Evolutionary conservation across 352 stramenopile genomes (phyloP).

Genomic region (Phytophthora podocarpi): DNA sequence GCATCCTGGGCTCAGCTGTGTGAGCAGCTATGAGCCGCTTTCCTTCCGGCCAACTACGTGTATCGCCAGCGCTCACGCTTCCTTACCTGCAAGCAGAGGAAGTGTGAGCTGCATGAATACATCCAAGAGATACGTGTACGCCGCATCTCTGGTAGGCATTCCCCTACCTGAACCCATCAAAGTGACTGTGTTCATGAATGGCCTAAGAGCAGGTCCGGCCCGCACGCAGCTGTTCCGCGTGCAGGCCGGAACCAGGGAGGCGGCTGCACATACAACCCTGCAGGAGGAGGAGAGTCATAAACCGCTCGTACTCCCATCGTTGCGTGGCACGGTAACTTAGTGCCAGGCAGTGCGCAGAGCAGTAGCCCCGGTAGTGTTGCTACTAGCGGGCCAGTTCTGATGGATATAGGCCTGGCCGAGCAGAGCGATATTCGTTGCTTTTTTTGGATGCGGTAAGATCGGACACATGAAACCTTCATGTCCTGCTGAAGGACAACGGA

Average conservation of each 20-base stretch:
- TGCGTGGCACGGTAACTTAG: not conserved
- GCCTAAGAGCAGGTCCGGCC: not conserved
- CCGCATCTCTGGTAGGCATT: not conserved
- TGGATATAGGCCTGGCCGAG: not conserved
- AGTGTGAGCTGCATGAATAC: slow-evolving; percentile 14
- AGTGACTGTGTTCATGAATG: not conserved
- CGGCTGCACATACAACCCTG: not conserved
- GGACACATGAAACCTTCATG: no score
- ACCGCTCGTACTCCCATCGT: not conserved
- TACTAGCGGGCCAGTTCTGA: not conserved
- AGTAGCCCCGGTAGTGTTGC: not conserved
- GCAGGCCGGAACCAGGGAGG: not conserved
- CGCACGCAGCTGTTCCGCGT: not conserved
- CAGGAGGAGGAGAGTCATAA: not conserved
- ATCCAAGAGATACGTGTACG: not conserved
- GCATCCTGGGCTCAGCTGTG: slow-evolving; percentile 1
- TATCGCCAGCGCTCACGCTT: slow-evolving; percentile 30
- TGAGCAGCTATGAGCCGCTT: slow-evolving; percentile 6
- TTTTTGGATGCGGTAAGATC: not conserved
- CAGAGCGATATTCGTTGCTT: not conserved
- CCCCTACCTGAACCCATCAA: slow-evolving; percentile 1
- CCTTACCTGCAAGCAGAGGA: slow-evolving; percentile 24
- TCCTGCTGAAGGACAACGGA: not conserved
- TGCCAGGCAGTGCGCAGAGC: not conserved
- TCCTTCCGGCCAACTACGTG: slow-evolving; percentile 26